phyloP scores from a whole-genome alignment of 139 green algal genomes.

The Eudorina sp. region DNA sequence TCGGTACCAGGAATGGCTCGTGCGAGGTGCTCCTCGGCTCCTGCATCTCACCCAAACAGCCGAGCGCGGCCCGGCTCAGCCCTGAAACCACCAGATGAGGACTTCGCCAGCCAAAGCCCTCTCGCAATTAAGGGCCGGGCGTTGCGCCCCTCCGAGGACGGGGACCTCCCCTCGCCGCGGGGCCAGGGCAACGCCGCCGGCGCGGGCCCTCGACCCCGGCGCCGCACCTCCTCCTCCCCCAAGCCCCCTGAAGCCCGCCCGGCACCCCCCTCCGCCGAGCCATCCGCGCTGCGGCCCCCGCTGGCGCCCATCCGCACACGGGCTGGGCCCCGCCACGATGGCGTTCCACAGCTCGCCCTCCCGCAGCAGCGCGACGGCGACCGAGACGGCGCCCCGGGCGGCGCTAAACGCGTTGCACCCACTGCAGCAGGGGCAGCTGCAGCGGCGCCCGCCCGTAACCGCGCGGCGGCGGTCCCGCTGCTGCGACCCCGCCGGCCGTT shows the following conservation, averaged over 20 bases:
- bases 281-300: neutral
- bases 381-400: neutral
- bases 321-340: neutral
- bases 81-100: too few species aligned
- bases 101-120: too few species aligned
- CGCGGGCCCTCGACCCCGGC: neutral
- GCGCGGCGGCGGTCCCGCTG: neutral
- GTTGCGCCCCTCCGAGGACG: neutral
- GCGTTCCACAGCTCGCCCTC: neutral
- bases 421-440: neutral
- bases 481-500: neutral
- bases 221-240: neutral
- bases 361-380: neutral
- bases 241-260: neutral
- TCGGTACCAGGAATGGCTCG: neutral
- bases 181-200: neutral
- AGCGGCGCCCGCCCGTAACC: neutral
- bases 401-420: neutral
- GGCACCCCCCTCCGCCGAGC: too few species aligned
- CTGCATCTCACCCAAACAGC: neutral
- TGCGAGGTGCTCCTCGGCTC: neutral
- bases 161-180: neutral
- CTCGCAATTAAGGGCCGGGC: conserved; percentile 14
- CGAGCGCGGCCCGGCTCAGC: too few species aligned
- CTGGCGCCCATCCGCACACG: neutral